Percentiles rank a stretch among this genome's conserved stretches.
Evolutionary conservation across 2,329 filamentous ascomycete genomes (phyloP).

Genomic region (Lasiodiplodia citricola): DNA sequence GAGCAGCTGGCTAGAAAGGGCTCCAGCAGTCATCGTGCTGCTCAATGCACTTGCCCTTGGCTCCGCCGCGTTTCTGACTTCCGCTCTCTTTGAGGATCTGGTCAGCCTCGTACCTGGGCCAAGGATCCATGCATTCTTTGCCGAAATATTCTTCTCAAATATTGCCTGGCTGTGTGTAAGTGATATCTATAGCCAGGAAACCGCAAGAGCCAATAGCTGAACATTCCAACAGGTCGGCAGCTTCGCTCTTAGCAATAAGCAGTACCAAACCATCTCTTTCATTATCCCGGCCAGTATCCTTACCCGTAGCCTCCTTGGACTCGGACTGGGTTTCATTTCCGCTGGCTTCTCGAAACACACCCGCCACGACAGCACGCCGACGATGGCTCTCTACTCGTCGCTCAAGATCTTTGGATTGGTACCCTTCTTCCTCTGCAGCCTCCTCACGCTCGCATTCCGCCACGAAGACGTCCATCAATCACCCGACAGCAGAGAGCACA

Average conservation of each 20-base stretch:
- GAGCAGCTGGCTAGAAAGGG: not conserved
- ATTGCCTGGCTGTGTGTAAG: not conserved
- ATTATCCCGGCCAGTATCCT: slow-evolving; percentile 8
- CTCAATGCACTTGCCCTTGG: not conserved
- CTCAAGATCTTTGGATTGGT: not conserved
- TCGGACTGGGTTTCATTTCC: not conserved
- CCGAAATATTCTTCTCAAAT: not conserved
- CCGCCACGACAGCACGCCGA: not conserved
- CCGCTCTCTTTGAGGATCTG: not conserved
- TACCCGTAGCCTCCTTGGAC: not conserved
- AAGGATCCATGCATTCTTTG: not conserved
- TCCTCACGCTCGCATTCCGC: not conserved
- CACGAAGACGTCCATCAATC: not conserved
- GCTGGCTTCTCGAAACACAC: not conserved
- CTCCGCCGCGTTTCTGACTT: not conserved
- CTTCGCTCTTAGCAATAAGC: not conserved
- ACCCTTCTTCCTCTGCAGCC: not conserved
- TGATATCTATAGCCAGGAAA: too few species aligned
- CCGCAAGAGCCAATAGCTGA: not conserved
- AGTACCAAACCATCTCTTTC: not conserved
- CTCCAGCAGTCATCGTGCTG: not conserved
- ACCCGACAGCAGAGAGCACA: not conserved
- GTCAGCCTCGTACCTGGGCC: not conserved
- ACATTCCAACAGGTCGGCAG: not conserved
- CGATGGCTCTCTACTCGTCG: not conserved